These are phyloP conservation scores for Coniferiporia weirii DNA, from an alignment of 1,284 basidiomycete genomes.

Conservation along the genomic window DNA sequence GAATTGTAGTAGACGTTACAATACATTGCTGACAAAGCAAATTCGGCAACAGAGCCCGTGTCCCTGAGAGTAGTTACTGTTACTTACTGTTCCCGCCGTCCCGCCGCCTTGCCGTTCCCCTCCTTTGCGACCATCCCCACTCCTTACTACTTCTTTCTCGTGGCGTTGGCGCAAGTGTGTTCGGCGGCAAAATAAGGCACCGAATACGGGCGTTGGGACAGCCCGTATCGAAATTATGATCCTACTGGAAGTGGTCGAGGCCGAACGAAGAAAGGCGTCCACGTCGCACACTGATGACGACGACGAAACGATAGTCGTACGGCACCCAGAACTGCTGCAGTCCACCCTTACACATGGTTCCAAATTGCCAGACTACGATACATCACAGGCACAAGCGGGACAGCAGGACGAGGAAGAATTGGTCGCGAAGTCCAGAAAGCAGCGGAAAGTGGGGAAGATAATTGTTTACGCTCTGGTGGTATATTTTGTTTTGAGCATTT, in stretches of 20 bases:
- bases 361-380: slow-evolving; percentile 13
- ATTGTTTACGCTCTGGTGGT: slow-evolving; percentile 27
- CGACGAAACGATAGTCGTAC: slow-evolving; percentile 3
- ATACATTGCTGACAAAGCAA: no score
- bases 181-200: background rate
- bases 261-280: slow-evolving; percentile 9
- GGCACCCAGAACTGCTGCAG: background rate
- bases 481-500: slow-evolving; percentile 29
- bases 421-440: background rate
- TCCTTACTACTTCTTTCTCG: background rate
- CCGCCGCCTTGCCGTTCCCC: no score
- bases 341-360: background rate
- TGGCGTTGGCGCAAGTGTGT: background rate
- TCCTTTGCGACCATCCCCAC: no score
- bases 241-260: slow-evolving; percentile 17
- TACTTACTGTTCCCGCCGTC: no score
- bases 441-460: slow-evolving; percentile 22
- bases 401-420: slow-evolving; percentile 1
- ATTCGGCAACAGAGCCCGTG: no score
- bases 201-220: background rate
- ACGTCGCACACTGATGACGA: background rate
- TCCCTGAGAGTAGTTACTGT: no score
- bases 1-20: no score
- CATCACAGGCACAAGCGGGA: slow-evolving; percentile 15
- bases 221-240: slow-evolving; percentile 8